phyloP scores from a whole-genome alignment of 805 yeast species.

The Metschnikowia gelsemii region DNA sequence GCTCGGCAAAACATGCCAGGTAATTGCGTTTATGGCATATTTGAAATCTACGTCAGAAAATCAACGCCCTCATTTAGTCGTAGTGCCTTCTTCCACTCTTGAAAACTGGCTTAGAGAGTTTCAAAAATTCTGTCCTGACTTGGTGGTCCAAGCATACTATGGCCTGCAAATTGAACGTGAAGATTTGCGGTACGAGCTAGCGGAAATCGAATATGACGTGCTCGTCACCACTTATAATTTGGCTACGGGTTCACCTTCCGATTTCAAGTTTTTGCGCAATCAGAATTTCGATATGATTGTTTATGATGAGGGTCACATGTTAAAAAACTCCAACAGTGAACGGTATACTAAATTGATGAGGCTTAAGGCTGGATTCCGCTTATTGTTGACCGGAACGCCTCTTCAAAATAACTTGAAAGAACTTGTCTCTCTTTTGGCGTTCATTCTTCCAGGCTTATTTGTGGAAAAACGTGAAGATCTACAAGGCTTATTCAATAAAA shows the following conservation, averaged over 20 bases:
- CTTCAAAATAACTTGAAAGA: constrained; percentile 90
- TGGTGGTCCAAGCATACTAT: constrained; percentile 88
- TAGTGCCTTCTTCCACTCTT: constrained; percentile 93
- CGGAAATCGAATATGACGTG: constrained; percentile 69
- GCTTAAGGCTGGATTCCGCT: constrained; percentile 76
- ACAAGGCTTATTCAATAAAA: constrained; percentile 80
- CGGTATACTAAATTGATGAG: constrained; percentile 86
- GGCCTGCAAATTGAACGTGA: constrained; percentile 85
- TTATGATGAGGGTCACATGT: constrained; percentile 97
- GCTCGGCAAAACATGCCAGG: constrained; percentile 94
- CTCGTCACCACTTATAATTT: constrained; percentile 91
- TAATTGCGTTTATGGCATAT: constrained; percentile 85
- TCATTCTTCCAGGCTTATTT: constrained; percentile 83
- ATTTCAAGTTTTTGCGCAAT: constrained; percentile 71
- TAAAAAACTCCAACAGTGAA: constrained; percentile 85
- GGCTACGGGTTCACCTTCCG: constrained; percentile 84
- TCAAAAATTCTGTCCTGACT: constrained; percentile 76
- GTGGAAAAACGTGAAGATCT: constrained; percentile 79
- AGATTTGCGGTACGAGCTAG: constrained; percentile 71
- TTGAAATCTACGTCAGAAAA: constrained; percentile 60
- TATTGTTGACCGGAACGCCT: constrained; percentile 94
- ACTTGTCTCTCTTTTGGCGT: constrained; percentile 83
- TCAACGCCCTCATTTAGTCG: constrained; percentile 83
- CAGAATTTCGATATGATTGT: constrained; percentile 83
- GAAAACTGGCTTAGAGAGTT: constrained; percentile 98